Evolutionary conservation across 768 basidiomycete genomes (phyloP).

Genomic region (Lactarius trivialis): DNA sequence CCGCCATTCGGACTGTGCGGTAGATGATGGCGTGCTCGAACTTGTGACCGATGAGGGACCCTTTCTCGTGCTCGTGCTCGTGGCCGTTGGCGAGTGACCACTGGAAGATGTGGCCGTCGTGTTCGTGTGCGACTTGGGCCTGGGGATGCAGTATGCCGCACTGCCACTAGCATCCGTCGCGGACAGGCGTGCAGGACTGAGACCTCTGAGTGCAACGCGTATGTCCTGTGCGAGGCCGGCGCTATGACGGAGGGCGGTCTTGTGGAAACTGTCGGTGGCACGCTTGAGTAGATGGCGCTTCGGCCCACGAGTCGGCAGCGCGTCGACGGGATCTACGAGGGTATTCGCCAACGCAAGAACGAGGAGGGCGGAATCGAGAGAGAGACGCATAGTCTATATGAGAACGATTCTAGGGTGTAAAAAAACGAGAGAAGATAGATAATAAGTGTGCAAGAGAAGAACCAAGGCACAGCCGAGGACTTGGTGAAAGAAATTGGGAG

Average conservation of each 20-base stretch:
- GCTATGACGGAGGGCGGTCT: conserved; percentile 50
- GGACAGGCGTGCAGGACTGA: conserved; percentile 29
- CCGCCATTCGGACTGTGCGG: conserved; percentile 34
- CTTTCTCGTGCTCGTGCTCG: conserved; percentile 19
- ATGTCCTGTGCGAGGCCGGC: conserved; percentile 61
- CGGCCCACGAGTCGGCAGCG: conserved; percentile 22
- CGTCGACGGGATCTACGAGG: conserved; percentile 28
- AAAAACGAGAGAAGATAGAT: conserved; percentile 1
- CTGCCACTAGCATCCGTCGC: conserved; percentile 7
- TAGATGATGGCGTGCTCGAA: conserved; percentile 13
- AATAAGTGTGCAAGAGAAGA: conserved; percentile 12
- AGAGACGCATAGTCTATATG: conserved; percentile 12
- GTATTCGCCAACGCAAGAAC: conserved; percentile 31
- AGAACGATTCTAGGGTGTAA: background rate
- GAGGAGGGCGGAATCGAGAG: conserved; percentile 27
- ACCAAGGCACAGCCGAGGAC: conserved; percentile 23
- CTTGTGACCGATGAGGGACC: conserved; percentile 22
- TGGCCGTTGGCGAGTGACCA: background rate
- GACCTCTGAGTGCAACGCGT: conserved; percentile 53
- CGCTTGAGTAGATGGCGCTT: conserved; percentile 35
- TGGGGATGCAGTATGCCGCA: conserved; percentile 23
- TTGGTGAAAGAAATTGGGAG: background rate
- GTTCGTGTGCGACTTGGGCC: background rate
- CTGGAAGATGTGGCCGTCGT: background rate
- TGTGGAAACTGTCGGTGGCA: conserved; percentile 44